Evolutionary conservation across 495 filamentous ascomycete species (phyloP).

Genomic region (Penicillium macrosclerotiorum): DNA sequence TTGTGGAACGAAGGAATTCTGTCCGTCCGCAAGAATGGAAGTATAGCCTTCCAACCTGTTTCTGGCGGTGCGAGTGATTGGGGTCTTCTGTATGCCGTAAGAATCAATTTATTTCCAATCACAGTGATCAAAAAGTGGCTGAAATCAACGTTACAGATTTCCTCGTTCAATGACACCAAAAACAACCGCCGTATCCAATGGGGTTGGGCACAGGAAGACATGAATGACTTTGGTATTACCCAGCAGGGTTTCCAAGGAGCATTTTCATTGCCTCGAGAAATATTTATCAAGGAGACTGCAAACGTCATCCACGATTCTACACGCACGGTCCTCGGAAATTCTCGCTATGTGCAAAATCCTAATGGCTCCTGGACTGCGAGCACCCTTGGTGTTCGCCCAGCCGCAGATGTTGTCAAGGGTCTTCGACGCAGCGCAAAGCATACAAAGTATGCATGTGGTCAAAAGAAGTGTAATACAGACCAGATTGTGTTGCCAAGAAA

Average conservation of each 20-base stretch:
- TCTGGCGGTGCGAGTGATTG: constrained; percentile 16
- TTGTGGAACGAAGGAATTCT: constrained; percentile 16
- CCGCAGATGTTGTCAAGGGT: constrained; percentile 11
- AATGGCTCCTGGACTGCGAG: constrained; percentile 17
- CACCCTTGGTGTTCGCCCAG: constrained; percentile 15
- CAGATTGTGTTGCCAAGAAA: neutral
- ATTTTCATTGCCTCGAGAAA: constrained; percentile 10
- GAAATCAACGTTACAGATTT: too few species aligned
- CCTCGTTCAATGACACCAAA: constrained; percentile 16
- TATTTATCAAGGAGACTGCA: constrained; percentile 14
- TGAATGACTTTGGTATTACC: constrained; percentile 12
- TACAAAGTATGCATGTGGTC: constrained; percentile 6
- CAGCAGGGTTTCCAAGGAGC: constrained; percentile 18
- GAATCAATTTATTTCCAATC: too few species aligned
- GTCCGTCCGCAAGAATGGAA: constrained; percentile 13
- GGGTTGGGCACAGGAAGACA: constrained; percentile 17
- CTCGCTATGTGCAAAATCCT: constrained; percentile 9
- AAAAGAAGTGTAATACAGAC: constrained; percentile 2
- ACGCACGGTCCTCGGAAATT: neutral
- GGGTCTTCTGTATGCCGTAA: constrained; percentile 17
- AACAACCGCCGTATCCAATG: constrained; percentile 19
- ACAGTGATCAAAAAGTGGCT: too few species aligned
- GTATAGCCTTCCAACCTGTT: constrained; percentile 13
- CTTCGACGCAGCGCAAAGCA: constrained; percentile 9
- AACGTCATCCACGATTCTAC: neutral